Percentiles rank a stretch among this genome's conserved stretches.
These are phyloP conservation scores for Fusarium goolgardi DNA, from an alignment of 2,329 filamentous ascomycete genomes.

Conservation along the genomic window DNA sequence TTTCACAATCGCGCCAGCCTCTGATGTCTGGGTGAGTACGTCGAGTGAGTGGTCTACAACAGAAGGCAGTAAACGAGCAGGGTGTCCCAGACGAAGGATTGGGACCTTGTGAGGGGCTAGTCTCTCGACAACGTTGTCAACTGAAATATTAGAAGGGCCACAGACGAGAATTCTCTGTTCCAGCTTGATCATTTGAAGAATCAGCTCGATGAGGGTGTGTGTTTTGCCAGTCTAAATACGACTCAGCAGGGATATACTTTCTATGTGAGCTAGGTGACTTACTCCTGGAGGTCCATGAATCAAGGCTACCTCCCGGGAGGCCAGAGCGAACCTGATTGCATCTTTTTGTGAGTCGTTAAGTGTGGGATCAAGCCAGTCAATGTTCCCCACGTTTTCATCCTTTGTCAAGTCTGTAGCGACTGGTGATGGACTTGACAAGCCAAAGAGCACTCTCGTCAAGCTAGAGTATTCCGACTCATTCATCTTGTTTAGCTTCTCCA, in stretches of 20 bases:
- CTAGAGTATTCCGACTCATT: conserved; percentile 66
- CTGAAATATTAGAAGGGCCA: conserved; percentile 94
- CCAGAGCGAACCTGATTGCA: conserved; percentile 83
- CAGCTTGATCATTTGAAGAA: conserved; percentile 85
- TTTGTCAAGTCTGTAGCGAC: conserved; percentile 56
- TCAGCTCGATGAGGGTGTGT: conserved; percentile 93
- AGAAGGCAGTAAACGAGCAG: conserved; percentile 87
- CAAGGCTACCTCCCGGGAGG: conserved; percentile 82
- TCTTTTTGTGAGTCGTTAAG: conserved; percentile 76
- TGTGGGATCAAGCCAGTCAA: conserved; percentile 71
- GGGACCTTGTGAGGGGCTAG: conserved; percentile 85
- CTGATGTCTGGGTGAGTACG: conserved; percentile 88
- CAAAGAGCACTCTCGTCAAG: conserved; percentile 73
- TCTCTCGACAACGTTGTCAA: conserved; percentile 97
- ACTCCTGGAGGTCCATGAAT: conserved; percentile 94
- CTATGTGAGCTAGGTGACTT: conserved; percentile 46
- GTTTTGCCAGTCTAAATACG: conserved; percentile 84
- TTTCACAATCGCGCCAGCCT: conserved; percentile 87
- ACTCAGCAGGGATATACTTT: conserved; percentile 9
- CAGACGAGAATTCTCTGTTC: conserved; percentile 87
- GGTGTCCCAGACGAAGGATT: conserved; percentile 91
- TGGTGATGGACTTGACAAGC: conserved; percentile 64
- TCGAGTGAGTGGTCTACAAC: conserved; percentile 92
- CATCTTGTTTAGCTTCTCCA: conserved; percentile 70
- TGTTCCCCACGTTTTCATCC: conserved; percentile 58